Percentiles rank a stretch among this genome's conserved stretches.
Evolutionary conservation across 129 eudicot genomes (phyloP).

Genomic region (Pseudognaphalium luteoalbum): DNA sequence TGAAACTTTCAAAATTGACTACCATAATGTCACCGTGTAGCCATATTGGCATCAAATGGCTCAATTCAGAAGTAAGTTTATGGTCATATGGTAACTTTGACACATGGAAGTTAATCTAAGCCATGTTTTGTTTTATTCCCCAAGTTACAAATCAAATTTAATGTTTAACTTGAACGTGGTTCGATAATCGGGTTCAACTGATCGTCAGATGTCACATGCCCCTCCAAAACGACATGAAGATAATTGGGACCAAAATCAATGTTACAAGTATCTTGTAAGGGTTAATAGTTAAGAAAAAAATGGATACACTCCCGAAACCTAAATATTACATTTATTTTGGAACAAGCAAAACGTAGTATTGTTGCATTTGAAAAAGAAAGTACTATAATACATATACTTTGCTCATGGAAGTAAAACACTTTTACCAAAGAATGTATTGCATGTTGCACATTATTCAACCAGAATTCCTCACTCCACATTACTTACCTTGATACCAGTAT

Average conservation of each 20-base stretch:
- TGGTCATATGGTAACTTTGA: neutral
- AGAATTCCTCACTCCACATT: slow-evolving; percentile 15
- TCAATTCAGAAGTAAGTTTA: slow-evolving; percentile 6
- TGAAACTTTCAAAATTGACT: neutral
- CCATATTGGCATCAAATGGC: neutral
- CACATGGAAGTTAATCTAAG: neutral
- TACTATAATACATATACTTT: neutral
- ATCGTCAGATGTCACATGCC: neutral
- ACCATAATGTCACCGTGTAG: slow-evolving; percentile 4
- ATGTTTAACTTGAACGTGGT: neutral
- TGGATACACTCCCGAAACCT: too few relatives aligned
- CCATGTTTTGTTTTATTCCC: neutral
- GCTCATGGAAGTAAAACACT: neutral
- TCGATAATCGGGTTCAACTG: neutral
- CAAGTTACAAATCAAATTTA: neutral
- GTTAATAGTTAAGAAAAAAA: neutral
- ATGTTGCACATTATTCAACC: neutral
- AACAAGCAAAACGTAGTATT: neutral
- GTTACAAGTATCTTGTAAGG: neutral
- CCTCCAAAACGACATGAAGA: neutral
- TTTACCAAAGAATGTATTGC: slow-evolving; percentile 8
- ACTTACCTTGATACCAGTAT: slow-evolving; percentile 91
- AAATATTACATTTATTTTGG: neutral
- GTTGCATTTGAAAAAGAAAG: neutral
- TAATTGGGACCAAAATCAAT: neutral